Evolutionary conservation across 371 early-diverging fungal genomes (phyloP).

Genomic region (Mucor piriformis): DNA sequence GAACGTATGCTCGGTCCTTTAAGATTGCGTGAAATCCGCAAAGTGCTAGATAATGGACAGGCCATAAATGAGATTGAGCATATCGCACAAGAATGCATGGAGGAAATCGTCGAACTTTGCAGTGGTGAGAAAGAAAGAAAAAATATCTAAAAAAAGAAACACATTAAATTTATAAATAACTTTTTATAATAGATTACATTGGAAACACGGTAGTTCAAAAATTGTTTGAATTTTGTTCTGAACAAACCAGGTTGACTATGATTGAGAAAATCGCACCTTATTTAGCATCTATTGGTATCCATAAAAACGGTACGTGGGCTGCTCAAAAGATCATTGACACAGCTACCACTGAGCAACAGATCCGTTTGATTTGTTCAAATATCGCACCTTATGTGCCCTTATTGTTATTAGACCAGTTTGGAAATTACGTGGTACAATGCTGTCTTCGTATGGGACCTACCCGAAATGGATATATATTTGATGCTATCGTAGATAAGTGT

Average conservation of each 20-base stretch:
- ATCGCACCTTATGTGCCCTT: constrained; percentile 74
- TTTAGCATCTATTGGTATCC: constrained; percentile 82
- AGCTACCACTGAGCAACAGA: constrained; percentile 53
- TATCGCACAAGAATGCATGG: constrained; percentile 71
- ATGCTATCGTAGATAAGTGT: constrained; percentile 75
- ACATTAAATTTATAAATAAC: not conserved
- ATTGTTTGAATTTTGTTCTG: constrained; percentile 70
- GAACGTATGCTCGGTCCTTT: constrained; percentile 76
- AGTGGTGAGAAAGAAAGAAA: no score
- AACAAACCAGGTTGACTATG: constrained; percentile 60
- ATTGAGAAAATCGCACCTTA: constrained; percentile 66
- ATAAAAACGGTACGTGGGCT: constrained; percentile 95
- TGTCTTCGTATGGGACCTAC: constrained; percentile 65
- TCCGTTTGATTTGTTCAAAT: constrained; percentile 43
- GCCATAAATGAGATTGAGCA: constrained; percentile 44
- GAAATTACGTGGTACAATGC: constrained; percentile 91
- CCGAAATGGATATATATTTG: constrained; percentile 83
- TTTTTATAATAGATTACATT: constrained; percentile 31
- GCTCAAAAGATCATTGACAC: constrained; percentile 88
- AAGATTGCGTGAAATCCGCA: constrained; percentile 87
- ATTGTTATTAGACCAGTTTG: constrained; percentile 86
- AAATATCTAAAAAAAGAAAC: not conserved
- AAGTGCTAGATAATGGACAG: constrained; percentile 75
- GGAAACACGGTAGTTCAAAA: constrained; percentile 85
- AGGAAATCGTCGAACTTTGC: constrained; percentile 48